These are phyloP conservation scores for Ligustrum vulgare DNA, from an alignment of 257 asterid genomes.

Conservation along the genomic window DNA sequence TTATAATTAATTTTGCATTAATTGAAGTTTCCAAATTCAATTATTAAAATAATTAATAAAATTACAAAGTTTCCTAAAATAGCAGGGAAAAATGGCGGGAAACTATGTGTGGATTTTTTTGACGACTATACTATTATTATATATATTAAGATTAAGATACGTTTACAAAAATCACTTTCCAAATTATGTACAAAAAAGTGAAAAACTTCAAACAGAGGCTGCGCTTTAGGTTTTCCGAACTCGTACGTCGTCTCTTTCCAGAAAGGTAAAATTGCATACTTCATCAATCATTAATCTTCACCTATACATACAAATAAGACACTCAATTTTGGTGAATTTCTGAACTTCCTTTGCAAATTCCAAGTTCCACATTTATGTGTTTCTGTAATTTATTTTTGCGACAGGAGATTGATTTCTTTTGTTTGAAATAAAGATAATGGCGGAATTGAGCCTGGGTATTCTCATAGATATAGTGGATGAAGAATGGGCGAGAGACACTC, in stretches of 20 bases:
- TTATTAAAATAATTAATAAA: no score
- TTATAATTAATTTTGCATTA: no score
- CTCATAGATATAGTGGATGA: constrained; percentile 76
- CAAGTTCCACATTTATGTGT: not conserved
- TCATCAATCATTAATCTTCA: not conserved
- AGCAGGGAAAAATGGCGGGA: no score
- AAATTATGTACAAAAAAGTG: no score
- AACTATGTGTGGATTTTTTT: no score
- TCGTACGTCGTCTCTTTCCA: not conserved
- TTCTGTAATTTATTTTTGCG: not conserved
- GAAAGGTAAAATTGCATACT: not conserved
- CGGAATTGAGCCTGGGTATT: constrained; percentile 63
- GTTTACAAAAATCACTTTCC: no score
- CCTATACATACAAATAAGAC: no score
- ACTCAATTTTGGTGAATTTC: not conserved
- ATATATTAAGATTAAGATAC: no score
- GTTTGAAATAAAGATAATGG: constrained; percentile 36
- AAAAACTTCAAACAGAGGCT: no score
- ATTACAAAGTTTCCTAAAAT: no score
- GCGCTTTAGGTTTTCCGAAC: not conserved
- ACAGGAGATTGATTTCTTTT: constrained; percentile 12
- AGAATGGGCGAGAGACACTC: constrained; percentile 85
- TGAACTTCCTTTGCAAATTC: not conserved
- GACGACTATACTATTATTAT: no score
- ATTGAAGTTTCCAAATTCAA: no score